These are phyloP conservation scores for Lentinula raphanica DNA, from an alignment of 768 basidiomycete species.

Conservation along the genomic window DNA sequence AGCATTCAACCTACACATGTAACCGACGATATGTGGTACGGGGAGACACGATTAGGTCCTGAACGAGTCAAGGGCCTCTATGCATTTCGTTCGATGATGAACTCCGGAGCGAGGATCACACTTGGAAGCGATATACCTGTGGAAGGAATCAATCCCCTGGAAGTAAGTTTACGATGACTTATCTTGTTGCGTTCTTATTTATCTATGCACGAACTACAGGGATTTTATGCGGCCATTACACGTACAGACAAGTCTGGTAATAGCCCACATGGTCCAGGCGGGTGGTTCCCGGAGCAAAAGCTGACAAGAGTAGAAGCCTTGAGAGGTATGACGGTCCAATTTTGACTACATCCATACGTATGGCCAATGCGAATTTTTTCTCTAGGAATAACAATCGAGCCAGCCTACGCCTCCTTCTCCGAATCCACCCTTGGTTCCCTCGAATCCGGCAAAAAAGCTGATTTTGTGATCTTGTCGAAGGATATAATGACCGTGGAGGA, in stretches of 20 bases:
- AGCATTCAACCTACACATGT: conserved; percentile 89
- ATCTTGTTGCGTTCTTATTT: not conserved
- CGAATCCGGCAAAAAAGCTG: conserved; percentile 72
- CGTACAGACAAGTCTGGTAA: conserved; percentile 61
- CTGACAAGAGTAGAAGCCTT: conserved; percentile 74
- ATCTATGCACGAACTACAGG: conserved; percentile 49
- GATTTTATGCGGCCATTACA: conserved; percentile 83
- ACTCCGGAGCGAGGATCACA: conserved; percentile 61
- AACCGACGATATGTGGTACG: conserved; percentile 88
- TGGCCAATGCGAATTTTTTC: no score
- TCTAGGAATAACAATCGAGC: conserved; percentile 81
- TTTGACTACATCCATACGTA: not conserved
- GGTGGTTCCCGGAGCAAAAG: conserved; percentile 85
- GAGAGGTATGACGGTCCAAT: conserved; percentile 42
- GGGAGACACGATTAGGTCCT: conserved; percentile 68
- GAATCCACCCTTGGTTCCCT: conserved; percentile 71
- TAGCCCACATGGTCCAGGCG: conserved; percentile 77
- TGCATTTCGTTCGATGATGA: conserved; percentile 75
- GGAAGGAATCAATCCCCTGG: conserved; percentile 58
- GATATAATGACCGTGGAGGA: conserved; percentile 59
- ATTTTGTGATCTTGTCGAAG: conserved; percentile 78
- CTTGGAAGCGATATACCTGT: conserved; percentile 91
- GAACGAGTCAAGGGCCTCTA: conserved; percentile 83
- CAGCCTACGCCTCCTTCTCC: conserved; percentile 83
- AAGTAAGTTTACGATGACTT: not conserved